Evolutionary conservation across 2,329 filamentous ascomycete species (phyloP).

Genomic region (Hawksworthiomyces lignivorus): DNA sequence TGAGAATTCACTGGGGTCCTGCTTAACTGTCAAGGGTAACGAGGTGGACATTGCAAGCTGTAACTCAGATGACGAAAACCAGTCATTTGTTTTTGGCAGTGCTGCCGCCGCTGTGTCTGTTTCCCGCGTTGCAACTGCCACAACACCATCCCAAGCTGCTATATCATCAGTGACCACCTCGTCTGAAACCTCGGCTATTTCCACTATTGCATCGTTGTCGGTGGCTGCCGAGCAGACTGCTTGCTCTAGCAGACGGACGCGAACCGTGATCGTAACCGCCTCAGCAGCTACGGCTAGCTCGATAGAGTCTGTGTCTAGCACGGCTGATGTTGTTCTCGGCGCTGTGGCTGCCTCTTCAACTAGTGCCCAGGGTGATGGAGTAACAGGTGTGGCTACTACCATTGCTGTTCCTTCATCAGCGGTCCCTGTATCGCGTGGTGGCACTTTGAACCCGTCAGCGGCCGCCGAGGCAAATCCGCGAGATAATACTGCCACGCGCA

Average conservation of each 20-base stretch:
- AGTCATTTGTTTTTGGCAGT: slow-evolving; percentile 32
- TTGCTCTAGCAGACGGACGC: slow-evolving; percentile 1
- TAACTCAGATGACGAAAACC: slow-evolving; percentile 28
- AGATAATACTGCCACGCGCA: slow-evolving; percentile 38
- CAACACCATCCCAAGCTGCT: not conserved
- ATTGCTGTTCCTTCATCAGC: slow-evolving; percentile 33
- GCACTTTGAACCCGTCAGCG: slow-evolving; percentile 39
- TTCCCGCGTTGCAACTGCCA: not conserved
- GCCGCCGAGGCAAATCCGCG: slow-evolving; percentile 40
- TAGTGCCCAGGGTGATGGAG: no score
- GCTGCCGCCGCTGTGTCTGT: slow-evolving; percentile 9
- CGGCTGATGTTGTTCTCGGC: slow-evolving; percentile 2
- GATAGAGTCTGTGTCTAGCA: not conserved
- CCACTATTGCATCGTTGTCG: not conserved
- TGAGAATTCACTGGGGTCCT: slow-evolving; percentile 36
- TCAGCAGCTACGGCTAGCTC: not conserved
- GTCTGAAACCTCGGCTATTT: not conserved
- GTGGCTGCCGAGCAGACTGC: no score
- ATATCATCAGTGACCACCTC: not conserved
- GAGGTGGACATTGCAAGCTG: slow-evolving; percentile 38
- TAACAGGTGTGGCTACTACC: slow-evolving; percentile 18
- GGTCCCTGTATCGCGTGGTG: slow-evolving; percentile 43
- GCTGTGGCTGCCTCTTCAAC: slow-evolving; percentile 4
- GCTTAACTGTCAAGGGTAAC: slow-evolving; percentile 36
- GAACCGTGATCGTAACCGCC: slow-evolving; percentile 3